Evolutionary conservation across 2,329 filamentous ascomycete genomes (phyloP), one percentile per base, ranked within the genome.

Genomic region (Aspergillus terreus): DNA sequence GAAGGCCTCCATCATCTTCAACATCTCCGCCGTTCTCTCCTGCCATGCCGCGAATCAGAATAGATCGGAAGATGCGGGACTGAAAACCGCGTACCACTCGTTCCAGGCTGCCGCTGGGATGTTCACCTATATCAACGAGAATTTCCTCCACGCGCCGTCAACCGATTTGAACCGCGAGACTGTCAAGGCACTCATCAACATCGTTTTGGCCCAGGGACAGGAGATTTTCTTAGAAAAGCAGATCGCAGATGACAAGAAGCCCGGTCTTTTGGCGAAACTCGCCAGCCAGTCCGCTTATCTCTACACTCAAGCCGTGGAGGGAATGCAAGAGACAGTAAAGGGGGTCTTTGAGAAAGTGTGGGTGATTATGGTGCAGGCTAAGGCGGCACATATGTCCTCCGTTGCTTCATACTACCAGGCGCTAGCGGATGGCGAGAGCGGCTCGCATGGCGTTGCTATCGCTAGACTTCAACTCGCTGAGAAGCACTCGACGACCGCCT

Each of bases 101-200:
- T 97, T 97, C 76, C 94, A 99, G 72, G 94, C 94, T 38, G 92
- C 92, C 6, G 94, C 94, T 9, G 94, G 94, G 76, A 99, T 99
- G 94, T 99, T 97, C 72, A 97, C 92, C 48, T 99, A 99, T 66
- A 99, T 99, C 76, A 99, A 99, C 73, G 94, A 99, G 75, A 99
- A 99, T 75, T 99, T 99, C 69, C 78, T 99, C 33, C 94, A 99
- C 65, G 94, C 94, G 1, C 94, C 95, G 0, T 96, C 92, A 7
- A 92, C 90, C n/a, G 94, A 99, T 66, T 75, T 99, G 44, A 97
- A 92, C 69, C 80, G 94, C 54, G 92, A 99, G 46, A 99, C 94
- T 0, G 90, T 99, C 64, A 96, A 96, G 75, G 91, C 90, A 0
- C 74, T 99, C 58, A 97, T 99, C 67, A 83, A 86, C 47, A 84